Conservation (phyloP, 306 rosid genomes). For the Vigna hirtella region DNA sequence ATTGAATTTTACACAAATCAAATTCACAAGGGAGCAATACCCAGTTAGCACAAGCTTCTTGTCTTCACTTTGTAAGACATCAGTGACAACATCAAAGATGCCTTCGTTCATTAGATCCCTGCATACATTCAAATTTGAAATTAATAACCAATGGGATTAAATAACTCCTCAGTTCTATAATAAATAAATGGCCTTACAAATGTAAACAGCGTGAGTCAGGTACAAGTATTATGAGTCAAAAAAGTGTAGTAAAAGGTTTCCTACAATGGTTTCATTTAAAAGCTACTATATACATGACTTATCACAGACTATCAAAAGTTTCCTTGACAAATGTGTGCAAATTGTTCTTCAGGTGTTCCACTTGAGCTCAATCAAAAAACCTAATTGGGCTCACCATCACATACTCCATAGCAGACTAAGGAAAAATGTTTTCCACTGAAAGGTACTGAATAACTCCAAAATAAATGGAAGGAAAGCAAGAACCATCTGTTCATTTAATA, state of each 20-base stretch:
- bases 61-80: conserved; percentile 84
- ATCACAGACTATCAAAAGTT: conserved; percentile 8
- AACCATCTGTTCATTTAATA: neutral
- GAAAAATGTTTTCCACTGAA: neutral
- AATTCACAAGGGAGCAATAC: conserved; percentile 57
- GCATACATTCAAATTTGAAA: conserved; percentile 46
- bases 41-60: conserved; percentile 89
- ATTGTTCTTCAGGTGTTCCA: conserved; percentile 15
- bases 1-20: conserved; percentile 40
- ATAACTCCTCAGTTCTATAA: conserved; percentile 22
- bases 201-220: neutral
- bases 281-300: conserved; percentile 17
- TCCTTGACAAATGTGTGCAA: conserved; percentile 8
- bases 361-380: neutral
- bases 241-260: neutral
- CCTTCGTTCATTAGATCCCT: conserved; percentile 99
- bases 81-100: conserved; percentile 77
- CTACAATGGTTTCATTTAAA: neutral
- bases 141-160: conserved; percentile 37
- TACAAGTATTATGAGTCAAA: neutral
- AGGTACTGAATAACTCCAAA: no score
- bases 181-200: conserved; percentile 1
- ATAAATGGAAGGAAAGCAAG: no score
- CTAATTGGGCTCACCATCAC: conserved; percentile 5
- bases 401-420: conserved; percentile 1